Percentiles rank a stretch among this genome's conserved stretches.
Conservation (phyloP, 2,329 filamentous ascomycete genomes). For the Monosporascus sp. region DNA sequence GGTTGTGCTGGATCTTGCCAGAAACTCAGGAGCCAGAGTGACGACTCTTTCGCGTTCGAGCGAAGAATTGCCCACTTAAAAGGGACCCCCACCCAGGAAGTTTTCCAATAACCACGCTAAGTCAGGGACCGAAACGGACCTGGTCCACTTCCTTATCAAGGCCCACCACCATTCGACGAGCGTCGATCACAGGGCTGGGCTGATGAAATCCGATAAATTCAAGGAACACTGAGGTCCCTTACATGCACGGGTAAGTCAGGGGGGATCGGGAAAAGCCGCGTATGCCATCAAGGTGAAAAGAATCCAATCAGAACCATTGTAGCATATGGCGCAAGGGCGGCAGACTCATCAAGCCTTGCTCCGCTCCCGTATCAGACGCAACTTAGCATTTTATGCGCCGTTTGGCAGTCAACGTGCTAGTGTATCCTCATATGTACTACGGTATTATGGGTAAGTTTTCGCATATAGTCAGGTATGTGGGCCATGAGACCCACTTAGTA, state of each 20-base stretch:
- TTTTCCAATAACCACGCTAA: background rate
- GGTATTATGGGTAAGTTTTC: no score
- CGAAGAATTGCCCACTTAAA: background rate
- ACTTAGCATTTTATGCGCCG: background rate
- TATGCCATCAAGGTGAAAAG: background rate
- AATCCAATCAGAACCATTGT: background rate
- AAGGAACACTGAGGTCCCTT: no score
- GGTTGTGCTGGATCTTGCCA: no score
- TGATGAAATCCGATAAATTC: background rate
- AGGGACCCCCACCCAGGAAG: background rate
- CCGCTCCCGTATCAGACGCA: background rate
- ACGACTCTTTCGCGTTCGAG: background rate
- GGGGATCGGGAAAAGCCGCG: background rate
- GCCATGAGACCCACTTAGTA: no score
- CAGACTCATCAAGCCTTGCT: no score
- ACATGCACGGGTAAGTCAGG: no score
- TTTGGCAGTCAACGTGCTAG: background rate
- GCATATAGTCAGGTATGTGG: no score
- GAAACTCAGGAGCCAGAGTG: no score
- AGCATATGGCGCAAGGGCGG: background rate
- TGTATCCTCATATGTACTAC: background rate
- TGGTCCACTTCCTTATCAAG: background rate
- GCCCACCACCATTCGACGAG: background rate
- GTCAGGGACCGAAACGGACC: background rate
- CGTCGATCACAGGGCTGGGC: background rate